Percentiles rank a stretch among this genome's conserved stretches.
Evolutionary conservation across 129 eudicot genomes (phyloP).

Genomic region (Oenanthe sinensis): DNA sequence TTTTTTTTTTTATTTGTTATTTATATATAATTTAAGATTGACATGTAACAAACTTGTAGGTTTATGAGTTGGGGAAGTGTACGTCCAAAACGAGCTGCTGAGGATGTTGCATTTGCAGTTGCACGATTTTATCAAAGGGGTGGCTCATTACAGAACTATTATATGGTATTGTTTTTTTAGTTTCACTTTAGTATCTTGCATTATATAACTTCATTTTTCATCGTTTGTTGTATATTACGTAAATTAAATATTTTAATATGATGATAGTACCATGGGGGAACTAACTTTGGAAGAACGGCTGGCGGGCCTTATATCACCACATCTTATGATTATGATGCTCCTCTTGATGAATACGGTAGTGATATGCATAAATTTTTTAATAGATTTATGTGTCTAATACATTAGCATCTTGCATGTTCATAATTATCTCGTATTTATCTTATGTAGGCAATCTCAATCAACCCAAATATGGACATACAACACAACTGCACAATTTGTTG

Average conservation of each 20-base stretch:
- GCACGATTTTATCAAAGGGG: slow-evolving; percentile 17
- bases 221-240: too few species aligned
- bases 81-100: slow-evolving; percentile 14
- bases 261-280: slow-evolving; percentile 49
- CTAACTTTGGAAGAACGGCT: slow-evolving; percentile 47
- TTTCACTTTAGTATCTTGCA: not conserved
- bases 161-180: slow-evolving; percentile 21
- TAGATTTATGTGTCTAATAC: not conserved
- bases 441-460: slow-evolving; percentile 38
- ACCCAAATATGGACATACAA: slow-evolving; percentile 69
- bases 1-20: not conserved
- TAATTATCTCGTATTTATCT: not conserved
- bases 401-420: not conserved
- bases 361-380: not conserved
- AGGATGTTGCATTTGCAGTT: slow-evolving; percentile 24
- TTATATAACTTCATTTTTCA: not conserved
- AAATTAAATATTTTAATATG: too few species aligned
- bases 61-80: slow-evolving; percentile 11
- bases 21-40: too few species aligned
- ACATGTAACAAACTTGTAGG: not conserved
- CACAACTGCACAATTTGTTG: slow-evolving; percentile 40
- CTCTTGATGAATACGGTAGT: slow-evolving; percentile 65
- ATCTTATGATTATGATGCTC: slow-evolving; percentile 65
- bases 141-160: slow-evolving; percentile 15
- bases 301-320: slow-evolving; percentile 55